These are phyloP conservation scores for Phytophthora brassicae DNA, from an alignment of 352 stramenopile genomes.

Conservation along the genomic window DNA sequence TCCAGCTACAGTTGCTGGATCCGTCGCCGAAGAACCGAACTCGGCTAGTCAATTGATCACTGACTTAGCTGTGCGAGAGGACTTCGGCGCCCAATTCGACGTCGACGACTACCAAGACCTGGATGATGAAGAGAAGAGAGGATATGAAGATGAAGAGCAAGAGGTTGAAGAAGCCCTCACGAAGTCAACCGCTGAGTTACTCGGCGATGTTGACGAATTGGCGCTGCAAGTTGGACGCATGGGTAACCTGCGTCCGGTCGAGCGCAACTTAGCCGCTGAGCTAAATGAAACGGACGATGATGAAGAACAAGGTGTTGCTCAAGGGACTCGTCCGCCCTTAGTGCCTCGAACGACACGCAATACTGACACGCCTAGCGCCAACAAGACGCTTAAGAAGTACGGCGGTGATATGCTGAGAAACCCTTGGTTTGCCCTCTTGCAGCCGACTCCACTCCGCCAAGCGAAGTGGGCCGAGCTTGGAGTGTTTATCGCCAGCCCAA, in stretches of 20 bases:
- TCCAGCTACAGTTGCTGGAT: neutral
- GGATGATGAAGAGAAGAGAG: neutral
- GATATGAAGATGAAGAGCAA: neutral
- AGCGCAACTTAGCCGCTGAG: conserved; percentile 3
- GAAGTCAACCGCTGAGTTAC: neutral
- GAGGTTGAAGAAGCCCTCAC: neutral
- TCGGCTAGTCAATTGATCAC: neutral
- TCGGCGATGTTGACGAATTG: neutral
- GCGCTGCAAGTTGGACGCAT: neutral
- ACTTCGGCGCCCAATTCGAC: neutral
- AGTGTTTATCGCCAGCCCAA: no score
- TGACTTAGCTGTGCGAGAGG: neutral
- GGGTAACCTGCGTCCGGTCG: conserved; percentile 1
- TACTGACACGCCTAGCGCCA: neutral
- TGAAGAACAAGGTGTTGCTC: neutral
- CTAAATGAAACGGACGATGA: neutral
- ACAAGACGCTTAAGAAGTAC: neutral
- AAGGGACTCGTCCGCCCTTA: neutral
- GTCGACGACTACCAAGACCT: neutral
- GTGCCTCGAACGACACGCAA: neutral
- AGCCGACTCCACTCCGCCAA: no score
- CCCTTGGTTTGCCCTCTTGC: no score
- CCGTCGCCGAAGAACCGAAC: neutral
- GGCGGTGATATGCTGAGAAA: neutral
- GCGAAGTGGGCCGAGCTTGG: neutral